phyloP scores from a whole-genome alignment of 257 asterid genomes.

The Solanum tacnaense region DNA sequence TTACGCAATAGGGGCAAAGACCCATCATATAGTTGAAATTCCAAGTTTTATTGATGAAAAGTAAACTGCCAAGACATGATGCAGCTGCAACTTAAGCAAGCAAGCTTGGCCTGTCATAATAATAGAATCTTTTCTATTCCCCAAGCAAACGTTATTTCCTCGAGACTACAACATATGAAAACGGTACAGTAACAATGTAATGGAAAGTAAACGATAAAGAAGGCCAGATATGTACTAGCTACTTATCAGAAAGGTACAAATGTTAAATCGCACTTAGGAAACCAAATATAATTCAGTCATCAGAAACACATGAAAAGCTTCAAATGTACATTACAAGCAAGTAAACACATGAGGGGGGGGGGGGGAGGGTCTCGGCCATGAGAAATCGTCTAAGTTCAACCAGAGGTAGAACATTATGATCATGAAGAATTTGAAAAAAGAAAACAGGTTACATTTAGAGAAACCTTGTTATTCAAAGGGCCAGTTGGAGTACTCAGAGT shows the following conservation, averaged over 20 bases:
- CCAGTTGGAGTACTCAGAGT: constrained; percentile 54
- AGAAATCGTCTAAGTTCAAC: constrained; percentile 21
- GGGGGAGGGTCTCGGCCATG: not conserved
- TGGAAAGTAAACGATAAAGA: not conserved
- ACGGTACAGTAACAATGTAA: not conserved
- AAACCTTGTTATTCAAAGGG: constrained; percentile 46
- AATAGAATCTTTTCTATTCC: not conserved
- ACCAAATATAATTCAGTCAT: not conserved
- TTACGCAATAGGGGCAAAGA: not conserved
- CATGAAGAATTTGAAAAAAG: constrained; percentile 13
- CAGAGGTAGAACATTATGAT: constrained; percentile 15
- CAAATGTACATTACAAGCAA: not conserved
- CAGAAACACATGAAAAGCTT: not conserved
- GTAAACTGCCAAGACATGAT: not conserved
- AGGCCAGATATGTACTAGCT: not conserved
- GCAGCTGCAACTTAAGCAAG: not conserved
- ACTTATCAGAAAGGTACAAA: not conserved
- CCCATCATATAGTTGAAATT: not conserved
- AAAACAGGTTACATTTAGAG: not conserved
- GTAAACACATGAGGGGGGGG: not conserved
- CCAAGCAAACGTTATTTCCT: not conserved
- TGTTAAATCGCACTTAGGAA: not conserved
- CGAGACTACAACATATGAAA: not conserved
- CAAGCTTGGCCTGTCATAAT: not conserved
- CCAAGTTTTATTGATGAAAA: not conserved